A percentile compares a stretch with the other conserved stretches of the same genome.
These are phyloP conservation scores for Cadophora gregata DNA, from an alignment of 2,329 filamentous ascomycete species.

Conservation along the genomic window DNA sequence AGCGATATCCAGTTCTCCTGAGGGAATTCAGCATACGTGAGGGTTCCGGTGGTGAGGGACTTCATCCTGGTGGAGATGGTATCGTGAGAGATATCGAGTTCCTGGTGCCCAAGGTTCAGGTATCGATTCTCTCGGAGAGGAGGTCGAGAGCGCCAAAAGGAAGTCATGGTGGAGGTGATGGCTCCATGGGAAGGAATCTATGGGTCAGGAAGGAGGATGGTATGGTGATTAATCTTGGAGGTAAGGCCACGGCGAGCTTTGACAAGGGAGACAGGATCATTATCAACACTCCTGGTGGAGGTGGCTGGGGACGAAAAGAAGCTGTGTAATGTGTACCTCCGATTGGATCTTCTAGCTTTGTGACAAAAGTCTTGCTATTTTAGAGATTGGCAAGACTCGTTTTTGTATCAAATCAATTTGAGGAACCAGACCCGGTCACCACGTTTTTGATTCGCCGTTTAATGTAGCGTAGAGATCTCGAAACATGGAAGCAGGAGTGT, in stretches of 20 bases:
- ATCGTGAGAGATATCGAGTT: constrained; percentile 51
- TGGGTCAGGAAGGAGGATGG: constrained; percentile 7
- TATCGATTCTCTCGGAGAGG: constrained; percentile 59
- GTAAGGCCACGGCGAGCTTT: constrained; percentile 7
- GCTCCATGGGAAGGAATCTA: constrained; percentile 7
- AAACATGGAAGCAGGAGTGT: no score
- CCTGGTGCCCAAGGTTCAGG: constrained; percentile 51
- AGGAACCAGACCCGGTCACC: no score
- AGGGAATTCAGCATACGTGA: constrained; percentile 28
- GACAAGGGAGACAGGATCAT: constrained; percentile 12
- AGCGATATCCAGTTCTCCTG: constrained; percentile 38
- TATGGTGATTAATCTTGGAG: constrained; percentile 9
- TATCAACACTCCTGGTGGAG: constrained; percentile 16
- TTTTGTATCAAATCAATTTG: no score
- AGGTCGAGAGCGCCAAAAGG: constrained; percentile 80
- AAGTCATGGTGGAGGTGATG: constrained; percentile 61
- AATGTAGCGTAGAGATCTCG: no score
- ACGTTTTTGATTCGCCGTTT: no score
- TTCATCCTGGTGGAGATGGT: constrained; percentile 35
- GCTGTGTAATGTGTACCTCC: not conserved
- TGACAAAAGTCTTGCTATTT: no score
- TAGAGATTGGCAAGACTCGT: no score
- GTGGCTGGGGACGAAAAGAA: not conserved
- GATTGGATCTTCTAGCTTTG: no score
- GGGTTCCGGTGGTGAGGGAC: constrained; percentile 34